Evolutionary conservation across 805 yeast species (phyloP).

Genomic region (Ogataea naganishii): DNA sequence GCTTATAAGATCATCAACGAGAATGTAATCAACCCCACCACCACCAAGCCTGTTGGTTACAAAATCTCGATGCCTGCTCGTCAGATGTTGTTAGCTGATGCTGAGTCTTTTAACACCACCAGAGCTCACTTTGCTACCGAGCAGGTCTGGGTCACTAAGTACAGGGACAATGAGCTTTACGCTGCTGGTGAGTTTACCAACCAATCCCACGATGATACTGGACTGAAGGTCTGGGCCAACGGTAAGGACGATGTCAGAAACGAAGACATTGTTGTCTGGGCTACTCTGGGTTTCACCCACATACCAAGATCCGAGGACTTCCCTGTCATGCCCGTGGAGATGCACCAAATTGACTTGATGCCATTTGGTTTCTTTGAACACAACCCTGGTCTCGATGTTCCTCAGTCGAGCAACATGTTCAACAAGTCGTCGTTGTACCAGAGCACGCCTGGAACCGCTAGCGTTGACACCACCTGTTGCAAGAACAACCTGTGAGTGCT

Average conservation of each 20-base stretch:
- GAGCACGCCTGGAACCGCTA: conserved; percentile 13
- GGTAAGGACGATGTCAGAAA: conserved; percentile 62
- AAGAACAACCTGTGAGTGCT: conserved; percentile 24
- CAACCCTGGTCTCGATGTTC: conserved; percentile 74
- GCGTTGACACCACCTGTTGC: conserved; percentile 21
- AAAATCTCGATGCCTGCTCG: conserved; percentile 66
- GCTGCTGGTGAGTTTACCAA: conserved; percentile 87
- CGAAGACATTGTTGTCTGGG: conserved; percentile 73
- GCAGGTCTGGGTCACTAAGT: conserved; percentile 78
- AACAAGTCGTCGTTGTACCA: conserved; percentile 48
- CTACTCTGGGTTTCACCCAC: conserved; percentile 74
- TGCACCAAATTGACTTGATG: conserved; percentile 54
- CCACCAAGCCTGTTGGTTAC: conserved; percentile 69
- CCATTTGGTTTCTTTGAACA: conserved; percentile 71
- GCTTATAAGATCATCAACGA: conserved; percentile 70
- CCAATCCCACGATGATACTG: conserved; percentile 65
- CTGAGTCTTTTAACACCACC: conserved; percentile 53
- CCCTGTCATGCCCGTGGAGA: conserved; percentile 87
- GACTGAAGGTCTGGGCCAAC: conserved; percentile 64
- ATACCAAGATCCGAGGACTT: conserved; percentile 79
- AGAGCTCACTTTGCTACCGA: conserved; percentile 72
- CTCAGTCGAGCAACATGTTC: conserved; percentile 58
- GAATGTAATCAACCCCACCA: conserved; percentile 56
- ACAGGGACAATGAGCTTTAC: conserved; percentile 59
- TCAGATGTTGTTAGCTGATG: conserved; percentile 64